Base-by-base conservation (phyloP, 2,329 filamentous ascomycete genomes). In the Xylaria sp. region DNA sequence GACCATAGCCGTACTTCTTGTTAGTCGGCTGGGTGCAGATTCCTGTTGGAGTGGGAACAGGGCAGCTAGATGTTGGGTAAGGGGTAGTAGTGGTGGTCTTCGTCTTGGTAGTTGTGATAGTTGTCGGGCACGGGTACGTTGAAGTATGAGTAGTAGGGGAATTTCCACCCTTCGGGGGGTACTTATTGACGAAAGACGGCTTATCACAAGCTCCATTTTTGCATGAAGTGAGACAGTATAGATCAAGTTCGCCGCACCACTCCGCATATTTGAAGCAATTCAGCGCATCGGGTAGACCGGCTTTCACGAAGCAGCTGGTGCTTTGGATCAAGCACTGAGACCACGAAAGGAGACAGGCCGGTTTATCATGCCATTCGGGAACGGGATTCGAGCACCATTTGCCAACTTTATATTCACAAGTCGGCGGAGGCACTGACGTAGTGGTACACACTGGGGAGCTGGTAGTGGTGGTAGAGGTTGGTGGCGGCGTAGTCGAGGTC, bases 1-100 rank as follows among this genome's bases (percentile, higher is more conserved):
- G 89, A 1, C 88, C 89, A 76, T 94, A 95, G 62, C 89, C 89
- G 73, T 86, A 87, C 76, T 86, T 85, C 73, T 87, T 86, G 79
- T 81, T 85, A 62, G 80, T 78, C n/a, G 86, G 83, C 78, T 88
- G 85, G 43, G 77, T 79, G 82, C 86, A 88, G 74, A 88, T 83
- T 72, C 84, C 84, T 65, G 84, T 86, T 1, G 85, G 82, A 41
- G 83, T 78, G 1, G 86, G 84, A 62, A 83, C 79, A 62, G 83
- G 81, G 51, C 79, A 78, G 62, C 78, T 77, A 25, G 78, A 77
- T 20, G 78, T 75, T 28, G 72, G 73, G 25, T 69, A 62, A 9
- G 69, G 68, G 9, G 74, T 69, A 13, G 64, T 75, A 4, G 73
- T 76, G 12, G 79, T 75, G 1, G 76, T 73, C 8, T 78, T 73